These are phyloP conservation scores for Fonsecaea nubica DNA, from an alignment of 2,329 filamentous ascomycete species.

Conservation along the genomic window DNA sequence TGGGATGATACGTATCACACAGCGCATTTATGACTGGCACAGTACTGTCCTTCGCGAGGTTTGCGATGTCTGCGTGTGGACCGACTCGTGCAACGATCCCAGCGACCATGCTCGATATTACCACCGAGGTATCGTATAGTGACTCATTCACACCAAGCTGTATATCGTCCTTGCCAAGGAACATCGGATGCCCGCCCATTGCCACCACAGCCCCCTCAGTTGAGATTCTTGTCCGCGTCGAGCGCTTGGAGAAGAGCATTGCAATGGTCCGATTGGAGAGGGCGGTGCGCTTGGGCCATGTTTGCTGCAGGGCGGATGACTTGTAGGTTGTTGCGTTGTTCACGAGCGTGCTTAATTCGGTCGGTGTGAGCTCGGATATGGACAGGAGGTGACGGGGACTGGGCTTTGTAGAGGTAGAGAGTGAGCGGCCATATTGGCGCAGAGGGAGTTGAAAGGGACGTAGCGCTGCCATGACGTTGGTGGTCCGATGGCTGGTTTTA, in stretches of 20 bases:
- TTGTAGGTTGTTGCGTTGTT: constrained; percentile 82
- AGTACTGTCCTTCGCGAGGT: constrained; percentile 72
- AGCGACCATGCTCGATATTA: constrained; percentile 92
- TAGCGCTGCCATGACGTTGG: constrained; percentile 24
- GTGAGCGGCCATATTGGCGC: constrained; percentile 20
- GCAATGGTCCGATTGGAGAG: constrained; percentile 82
- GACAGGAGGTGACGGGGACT: constrained; percentile 86
- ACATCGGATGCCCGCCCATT: constrained; percentile 94
- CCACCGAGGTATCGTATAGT: constrained; percentile 86
- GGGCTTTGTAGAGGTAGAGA: constrained; percentile 53
- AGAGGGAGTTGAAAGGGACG: constrained; percentile 27
- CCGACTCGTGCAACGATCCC: constrained; percentile 82
- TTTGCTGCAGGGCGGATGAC: constrained; percentile 73
- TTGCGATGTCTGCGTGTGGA: constrained; percentile 75
- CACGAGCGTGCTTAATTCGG: constrained; percentile 81
- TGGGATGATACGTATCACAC: constrained; percentile 88
- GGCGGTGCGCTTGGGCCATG: constrained; percentile 60
- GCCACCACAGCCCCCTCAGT: constrained; percentile 89
- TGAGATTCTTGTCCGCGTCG: constrained; percentile 89
- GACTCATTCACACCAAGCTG: constrained; percentile 95
- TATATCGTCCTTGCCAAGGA: constrained; percentile 93
- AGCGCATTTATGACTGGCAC: constrained; percentile 88
- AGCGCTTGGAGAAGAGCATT: constrained; percentile 96
- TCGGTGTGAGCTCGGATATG: constrained; percentile 80
- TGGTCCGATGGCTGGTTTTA: neutral